phyloP scores from a whole-genome alignment of 2,329 filamentous ascomycete genomes.

The Fusarium sp. region DNA sequence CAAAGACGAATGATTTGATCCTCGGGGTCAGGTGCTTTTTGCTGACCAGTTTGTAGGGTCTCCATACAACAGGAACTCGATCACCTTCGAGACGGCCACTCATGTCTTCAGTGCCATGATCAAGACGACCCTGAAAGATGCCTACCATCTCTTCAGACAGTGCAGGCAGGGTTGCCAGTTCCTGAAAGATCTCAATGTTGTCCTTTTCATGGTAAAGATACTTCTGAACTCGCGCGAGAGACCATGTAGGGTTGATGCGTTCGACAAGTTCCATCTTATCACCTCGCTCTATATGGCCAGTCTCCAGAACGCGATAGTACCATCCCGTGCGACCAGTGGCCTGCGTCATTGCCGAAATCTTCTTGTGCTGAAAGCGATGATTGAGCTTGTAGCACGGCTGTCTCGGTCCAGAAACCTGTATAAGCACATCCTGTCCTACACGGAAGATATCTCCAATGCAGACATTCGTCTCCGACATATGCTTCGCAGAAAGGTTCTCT shows the following conservation, averaged over 20 bases:
- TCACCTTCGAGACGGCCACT: slow-evolving; percentile 26
- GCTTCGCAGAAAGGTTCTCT: slow-evolving; percentile 30
- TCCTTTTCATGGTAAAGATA: slow-evolving; percentile 33
- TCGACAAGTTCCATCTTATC: slow-evolving; percentile 17
- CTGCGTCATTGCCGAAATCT: slow-evolving; percentile 26
- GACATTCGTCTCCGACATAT: slow-evolving; percentile 36
- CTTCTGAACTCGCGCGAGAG: slow-evolving; percentile 20
- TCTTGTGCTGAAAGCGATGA: slow-evolving; percentile 39
- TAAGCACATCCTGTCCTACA: slow-evolving; percentile 22
- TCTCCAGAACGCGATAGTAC: slow-evolving; percentile 36
- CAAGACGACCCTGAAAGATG: slow-evolving; percentile 15
- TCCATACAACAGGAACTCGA: slow-evolving; percentile 15
- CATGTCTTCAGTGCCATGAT: slow-evolving; percentile 28
- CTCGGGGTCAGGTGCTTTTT: slow-evolving; percentile 12
- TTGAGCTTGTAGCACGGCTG: slow-evolving; percentile 43
- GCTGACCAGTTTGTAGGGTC: slow-evolving; percentile 19
- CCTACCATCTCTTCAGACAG: slow-evolving; percentile 26
- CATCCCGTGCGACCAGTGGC: slow-evolving; percentile 33
- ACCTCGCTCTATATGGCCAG: slow-evolving; percentile 16
- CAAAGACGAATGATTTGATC: slow-evolving; percentile 25
- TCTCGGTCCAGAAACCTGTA: slow-evolving; percentile 36
- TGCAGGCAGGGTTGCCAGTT: slow-evolving; percentile 5
- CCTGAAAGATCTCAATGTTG: slow-evolving; percentile 7
- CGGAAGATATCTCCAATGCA: slow-evolving; percentile 37
- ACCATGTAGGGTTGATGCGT: slow-evolving; percentile 27